phyloP scores from a whole-genome alignment of 2,329 filamentous ascomycete species.

The Ophiosphaerella korrae region DNA sequence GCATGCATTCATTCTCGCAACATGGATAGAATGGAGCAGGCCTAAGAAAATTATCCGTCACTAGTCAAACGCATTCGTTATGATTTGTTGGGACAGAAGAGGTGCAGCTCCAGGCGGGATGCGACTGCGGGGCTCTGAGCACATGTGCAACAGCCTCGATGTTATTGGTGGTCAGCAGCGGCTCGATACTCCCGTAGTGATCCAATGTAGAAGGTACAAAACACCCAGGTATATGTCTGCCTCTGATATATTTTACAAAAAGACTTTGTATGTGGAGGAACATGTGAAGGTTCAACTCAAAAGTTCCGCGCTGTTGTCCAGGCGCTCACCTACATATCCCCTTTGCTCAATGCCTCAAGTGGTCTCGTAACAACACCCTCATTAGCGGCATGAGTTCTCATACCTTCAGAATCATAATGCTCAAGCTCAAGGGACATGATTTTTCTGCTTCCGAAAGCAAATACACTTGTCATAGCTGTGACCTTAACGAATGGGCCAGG shows the following conservation, averaged over 20 bases:
- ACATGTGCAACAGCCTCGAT: background rate
- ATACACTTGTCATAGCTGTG: no score
- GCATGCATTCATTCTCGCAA: background rate
- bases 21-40: background rate
- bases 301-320: no score
- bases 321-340: no score
- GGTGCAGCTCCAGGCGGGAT: background rate
- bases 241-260: background rate
- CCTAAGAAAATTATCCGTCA: background rate
- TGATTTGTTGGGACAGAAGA: constrained; percentile 1
- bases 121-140: background rate
- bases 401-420: no score
- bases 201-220: background rate
- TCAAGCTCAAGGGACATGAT: no score
- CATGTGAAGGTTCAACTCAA: no score
- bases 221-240: background rate
- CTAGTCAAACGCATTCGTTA: background rate
- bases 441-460: no score
- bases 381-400: no score
- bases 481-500: no score
- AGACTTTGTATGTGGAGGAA: no score
- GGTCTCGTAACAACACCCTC: no score
- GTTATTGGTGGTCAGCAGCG: background rate
- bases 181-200: background rate
- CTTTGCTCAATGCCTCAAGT: no score